Base-by-base conservation (phyloP, 345 rosid genomes). In the Raphanus raphanistrum region DNA sequence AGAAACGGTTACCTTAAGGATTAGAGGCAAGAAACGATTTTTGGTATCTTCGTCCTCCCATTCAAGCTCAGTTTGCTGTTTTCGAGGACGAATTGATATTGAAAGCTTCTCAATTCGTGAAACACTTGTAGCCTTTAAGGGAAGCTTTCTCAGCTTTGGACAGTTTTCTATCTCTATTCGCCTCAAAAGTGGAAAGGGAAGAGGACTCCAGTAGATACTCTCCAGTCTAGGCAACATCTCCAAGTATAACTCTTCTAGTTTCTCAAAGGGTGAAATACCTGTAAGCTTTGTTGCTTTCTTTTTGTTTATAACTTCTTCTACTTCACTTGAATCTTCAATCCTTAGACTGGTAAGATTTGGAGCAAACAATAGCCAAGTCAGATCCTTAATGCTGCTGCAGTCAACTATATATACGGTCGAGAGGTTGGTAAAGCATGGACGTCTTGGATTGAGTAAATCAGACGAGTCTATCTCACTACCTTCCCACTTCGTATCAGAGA, bases 281-380 rank as follows among this genome's bases (percentile, higher is more conserved):
- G 48, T 16, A 8, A 32, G 17, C 31, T 1, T 3, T 12, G 9
- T 5, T 16, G 33, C 50, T 25, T 57, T 57, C 33, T 70, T 35
- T 33, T 17, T 5, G 13, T 21, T 66, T 21, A 45, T 45, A 6
- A 67, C 16, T n/a, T 27, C 17, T 28, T 67, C 26, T 8, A 67
- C 1, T n/a, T 28, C 12, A 1, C 11, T 13, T 27, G 5, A 48
- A 2, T 13, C 0, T 6, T 1, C 1, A 26, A 67, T 13, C 2
- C 0, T 0, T 2, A 67, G 12, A 0, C 0, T 1, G 7, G 1
- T 5, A 63, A 63, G 45, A 33, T 32, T 63, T 31, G 68, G 45
- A 63, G n/a, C n/a, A 33, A 33, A 16, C 48, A 33, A 0, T 16
- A 78, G 33, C 81, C 76, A 71, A 3, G 76, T 71, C 76, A 78